Evolutionary conservation across 2,329 filamentous ascomycete genomes (phyloP), one percentile per base, ranked within the genome.

Genomic region (Trichoderma polysporum): DNA sequence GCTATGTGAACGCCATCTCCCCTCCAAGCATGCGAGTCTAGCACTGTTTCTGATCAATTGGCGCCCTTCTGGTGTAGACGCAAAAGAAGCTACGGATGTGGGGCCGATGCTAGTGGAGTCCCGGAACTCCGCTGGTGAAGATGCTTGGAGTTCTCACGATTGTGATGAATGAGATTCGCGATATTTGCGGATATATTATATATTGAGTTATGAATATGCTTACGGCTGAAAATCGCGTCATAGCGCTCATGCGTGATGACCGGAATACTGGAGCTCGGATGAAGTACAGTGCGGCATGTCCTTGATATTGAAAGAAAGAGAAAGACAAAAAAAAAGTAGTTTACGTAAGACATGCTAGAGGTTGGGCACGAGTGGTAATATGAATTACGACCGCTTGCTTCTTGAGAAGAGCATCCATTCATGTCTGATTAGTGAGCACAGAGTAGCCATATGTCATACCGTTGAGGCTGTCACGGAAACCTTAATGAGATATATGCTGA

Each of bases 31-130:
- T 33, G 29, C 3, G 61, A 45, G 61, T 13, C 37, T 64, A 56
- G 60, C 60, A 35, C 49, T 45, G 22, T 56, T 35, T 47, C 37
- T 33, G 25, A 10, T 54, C 27, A 45, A 10, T 15, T 27, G 47
- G 49, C 50, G 61, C 61, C 61, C 22, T 56, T 64, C 52, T 45
- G 60, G 60, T 31, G 49, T 63, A 33, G 33, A 41, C 25, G 35
- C 25, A 31, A 12, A 52, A 29, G 62, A 41, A 60, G 54, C 37
- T 49, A 65, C 62, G 61, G 53, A 29, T 60, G 66, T 66, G 66
- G 66, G 66, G 61, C 66, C 64, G 64, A 52, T 29, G 45, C 35
- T n/a, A 31, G 54, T 58, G 56, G 56, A 63, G 59, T 22, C 8
- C 41, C 47, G 54, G 64, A 33, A 27, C 47, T 6, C 27, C 35